Percentiles rank a stretch among this genome's conserved stretches.
Conservation (phyloP, 1,284 basidiomycete species). For the Pterula multifida region DNA sequence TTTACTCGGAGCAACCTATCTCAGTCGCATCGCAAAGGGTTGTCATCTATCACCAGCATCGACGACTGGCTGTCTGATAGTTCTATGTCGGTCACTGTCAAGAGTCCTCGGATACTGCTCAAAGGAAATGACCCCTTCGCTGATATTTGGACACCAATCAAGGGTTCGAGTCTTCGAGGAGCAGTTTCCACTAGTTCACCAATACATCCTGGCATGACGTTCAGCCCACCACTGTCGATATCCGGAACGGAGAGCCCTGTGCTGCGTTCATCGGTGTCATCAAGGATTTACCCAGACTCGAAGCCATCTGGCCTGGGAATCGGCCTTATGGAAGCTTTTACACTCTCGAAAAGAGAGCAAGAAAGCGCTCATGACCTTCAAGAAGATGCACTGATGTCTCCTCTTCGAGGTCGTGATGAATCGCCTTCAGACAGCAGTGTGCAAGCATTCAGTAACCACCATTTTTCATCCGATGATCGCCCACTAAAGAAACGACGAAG, state of each 20-base stretch:
- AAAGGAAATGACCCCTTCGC: constrained; percentile 21
- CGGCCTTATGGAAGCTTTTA: constrained; percentile 44
- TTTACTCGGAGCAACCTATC: not conserved
- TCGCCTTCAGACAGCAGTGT: not conserved
- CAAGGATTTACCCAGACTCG: constrained; percentile 25
- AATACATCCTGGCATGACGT: constrained; percentile 10
- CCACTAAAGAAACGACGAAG: not conserved
- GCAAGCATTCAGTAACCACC: not conserved
- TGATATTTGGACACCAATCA: constrained; percentile 18
- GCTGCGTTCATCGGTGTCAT: constrained; percentile 14
- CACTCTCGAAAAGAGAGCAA: constrained; percentile 12
- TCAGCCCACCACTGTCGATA: constrained; percentile 24
- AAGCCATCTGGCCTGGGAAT: constrained; percentile 33
- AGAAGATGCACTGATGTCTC: constrained; percentile 8
- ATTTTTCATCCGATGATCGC: not conserved
- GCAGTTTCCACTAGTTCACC: not conserved
- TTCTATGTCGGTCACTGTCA: constrained; percentile 9
- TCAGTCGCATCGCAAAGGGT: not conserved
- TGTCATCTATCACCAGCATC: not conserved
- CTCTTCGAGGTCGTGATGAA: not conserved
- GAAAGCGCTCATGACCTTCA: constrained; percentile 19
- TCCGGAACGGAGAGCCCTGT: constrained; percentile 48
- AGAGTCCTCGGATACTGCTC: not conserved
- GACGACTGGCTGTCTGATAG: constrained; percentile 36
- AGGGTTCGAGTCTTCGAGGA: not conserved